Base-by-base conservation (phyloP, 352 stramenopile species). In the Globisporangium polare region DNA sequence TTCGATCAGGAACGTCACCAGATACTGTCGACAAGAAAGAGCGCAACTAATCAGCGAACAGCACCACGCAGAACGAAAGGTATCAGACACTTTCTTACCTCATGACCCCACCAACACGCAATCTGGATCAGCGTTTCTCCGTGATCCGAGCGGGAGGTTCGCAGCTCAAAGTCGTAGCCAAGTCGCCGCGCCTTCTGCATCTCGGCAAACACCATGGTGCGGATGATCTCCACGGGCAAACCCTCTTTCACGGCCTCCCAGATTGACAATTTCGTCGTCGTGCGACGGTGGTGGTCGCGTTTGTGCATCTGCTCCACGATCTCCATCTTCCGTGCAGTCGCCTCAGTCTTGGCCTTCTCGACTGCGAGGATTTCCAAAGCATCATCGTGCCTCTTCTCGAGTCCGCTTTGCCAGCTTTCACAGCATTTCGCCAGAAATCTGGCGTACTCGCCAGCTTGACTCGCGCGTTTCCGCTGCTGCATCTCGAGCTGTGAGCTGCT, bases 231-330 rank as follows among this genome's bases (percentile, higher is more conserved):
- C 0, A 89, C 75, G 1, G 72, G 26, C 5, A 70, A 43, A 2
- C 82, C 82, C 64, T 83, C 82, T 51, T 75, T 80, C 1, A 75
- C 71, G 8, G 82, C 79, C 58, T 91, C 82, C 82, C 82, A 91
- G 29, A 89, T 86, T 0, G 79, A 88, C 12, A 89, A 37, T 27
- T 85, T 89, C 2, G 65, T 42, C 7, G 71, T 74, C 26, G 59
- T 60, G 10, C 71, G 72, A 2, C 63, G 55, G 1, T 77, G 53
- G 15, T 53, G 35, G 9, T 80, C 71, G 15, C 49, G 60, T 17
- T 62, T 58, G 53, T 63, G 47, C 13, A 69, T 62, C 22, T 51
- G 62, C 33, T 68, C 47, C n/a, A 68, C 45, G 9, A 67, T 43
- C 45, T 46, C 53, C 52, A 67, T 31, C 22, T 67, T 67, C 9